Base-by-base conservation (phyloP, 192 early-diverging fungal species). In the Linnemannia schmuckeri region DNA sequence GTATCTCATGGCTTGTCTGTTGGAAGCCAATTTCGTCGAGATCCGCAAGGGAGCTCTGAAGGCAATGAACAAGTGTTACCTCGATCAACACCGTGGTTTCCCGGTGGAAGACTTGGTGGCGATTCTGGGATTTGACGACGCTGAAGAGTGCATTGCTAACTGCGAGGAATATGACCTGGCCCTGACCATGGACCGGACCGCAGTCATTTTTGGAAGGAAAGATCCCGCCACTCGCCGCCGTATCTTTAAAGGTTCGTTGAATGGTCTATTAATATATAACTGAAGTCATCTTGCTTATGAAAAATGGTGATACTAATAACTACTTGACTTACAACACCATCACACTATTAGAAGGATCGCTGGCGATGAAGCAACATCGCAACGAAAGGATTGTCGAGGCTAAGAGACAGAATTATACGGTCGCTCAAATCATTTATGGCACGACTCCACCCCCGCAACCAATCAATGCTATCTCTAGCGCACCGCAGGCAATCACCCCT, bases 1-100 rank as follows among this genome's bases (percentile, higher is more conserved):
- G 3, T 95, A 94, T 55, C 81, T 98, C 52, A 89, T 97, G 82
- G 96, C 95, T 0, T 97, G 97, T 69, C 81, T 97, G 35, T 76
- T 95, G 57, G 95, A 99, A 83, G 83, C 92, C 42, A 93, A 95
- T 46, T 97, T 99, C 83, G 88, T 88, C 0, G 90, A 90, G 52
- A 91, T 99, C 38, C 94, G 97, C 40, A 90, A 93, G 46, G 92
- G 93, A 9, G 96, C 94, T 13, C 85, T 97, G 13, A 91, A 92
- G 81, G 93, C 95, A 1, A 94, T 98, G 93, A 93, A 95, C 83
- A 88, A 90, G 38, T 90, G 92, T 1, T 94, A 94, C 70, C 88
- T 91, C 0, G 83, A 72, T 12, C 47, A 71, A 40, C 66, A 81
- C 20, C 55, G 73, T 5, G 88, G 88, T 22, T 63, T 88, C n/a